Percentiles rank a stretch among this genome's conserved stretches.
These are phyloP conservation scores for Leptomonas seymouri DNA, from an alignment of 208 protist species.

Conservation along the genomic window DNA sequence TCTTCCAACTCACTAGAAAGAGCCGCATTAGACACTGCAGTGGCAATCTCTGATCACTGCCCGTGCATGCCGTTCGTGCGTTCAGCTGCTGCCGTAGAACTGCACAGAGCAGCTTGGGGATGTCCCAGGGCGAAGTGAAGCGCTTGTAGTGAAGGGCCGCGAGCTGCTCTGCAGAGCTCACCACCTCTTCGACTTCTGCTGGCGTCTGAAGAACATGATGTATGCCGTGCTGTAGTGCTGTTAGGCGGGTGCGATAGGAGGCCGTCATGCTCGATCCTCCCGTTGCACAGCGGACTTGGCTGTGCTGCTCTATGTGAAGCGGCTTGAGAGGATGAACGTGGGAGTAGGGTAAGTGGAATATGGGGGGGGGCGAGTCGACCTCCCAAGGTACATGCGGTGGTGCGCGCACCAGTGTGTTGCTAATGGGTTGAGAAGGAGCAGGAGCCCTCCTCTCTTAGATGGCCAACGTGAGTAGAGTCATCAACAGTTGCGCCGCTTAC, in stretches of 20 bases:
- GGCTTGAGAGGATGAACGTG: too few relatives aligned
- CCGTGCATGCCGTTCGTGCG: slow-evolving; percentile 1
- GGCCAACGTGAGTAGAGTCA: too few relatives aligned
- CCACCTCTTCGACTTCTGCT: slow-evolving; percentile 16
- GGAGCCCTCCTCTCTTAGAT: too few relatives aligned
- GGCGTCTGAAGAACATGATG: slow-evolving; percentile 22
- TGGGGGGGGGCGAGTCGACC: too few relatives aligned
- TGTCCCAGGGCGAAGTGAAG: slow-evolving; percentile 32
- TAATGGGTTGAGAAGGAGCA: not conserved
- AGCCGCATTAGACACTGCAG: slow-evolving; percentile 5
- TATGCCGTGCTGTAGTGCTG: slow-evolving; percentile 16
- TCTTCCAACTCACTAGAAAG: slow-evolving; percentile 9
- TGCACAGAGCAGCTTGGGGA: slow-evolving; percentile 33
- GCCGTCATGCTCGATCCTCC: not conserved
- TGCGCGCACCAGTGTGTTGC: too few relatives aligned
- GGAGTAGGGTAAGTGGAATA: too few relatives aligned
- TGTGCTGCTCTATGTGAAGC: too few relatives aligned
- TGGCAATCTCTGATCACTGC: not conserved
- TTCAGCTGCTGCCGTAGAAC: slow-evolving; percentile 26
- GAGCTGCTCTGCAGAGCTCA: slow-evolving; percentile 17
- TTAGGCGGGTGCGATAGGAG: slow-evolving; percentile 4
- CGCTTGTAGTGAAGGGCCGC: not conserved
- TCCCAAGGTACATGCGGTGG: too few relatives aligned
- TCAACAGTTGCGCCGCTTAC: too few relatives aligned
- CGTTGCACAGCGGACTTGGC: not conserved